Base-by-base conservation (phyloP, 2,329 filamentous ascomycete genomes). In the Keithomyces neogunnii region DNA sequence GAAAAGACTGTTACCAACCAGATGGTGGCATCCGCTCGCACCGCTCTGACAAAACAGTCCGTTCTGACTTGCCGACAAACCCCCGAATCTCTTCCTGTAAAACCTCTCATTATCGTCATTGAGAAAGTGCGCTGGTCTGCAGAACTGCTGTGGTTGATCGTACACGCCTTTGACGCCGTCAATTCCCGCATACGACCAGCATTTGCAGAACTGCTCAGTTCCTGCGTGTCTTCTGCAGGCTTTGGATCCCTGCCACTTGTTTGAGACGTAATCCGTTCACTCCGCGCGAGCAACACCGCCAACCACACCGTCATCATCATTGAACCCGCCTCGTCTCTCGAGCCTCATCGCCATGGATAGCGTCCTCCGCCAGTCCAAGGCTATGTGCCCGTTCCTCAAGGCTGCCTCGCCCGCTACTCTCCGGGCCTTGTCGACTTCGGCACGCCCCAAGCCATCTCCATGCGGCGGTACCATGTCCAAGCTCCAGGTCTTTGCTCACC, bases 311-410 rank as follows among this genome's bases (percentile, higher is more conserved):
- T 7, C 6, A 11, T 35, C 33, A 35, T 35, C 33, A 35, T 35
- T 35, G 33, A 35, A 35, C 19, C 19, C 19, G 19, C 19, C 6
- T 35, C 33, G 33, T 6, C 6, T 35, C 11, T 44, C 30, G 26
- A 44, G 29, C 13, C 1, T 13, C 40, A 30, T 29, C 40, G 2
- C 40, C 40, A 99, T 99, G 93, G 93, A 99, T 78, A 81, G 88
- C 63, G 84, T 96, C 62, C 84, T 97, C 64, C 89, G 89, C 70
- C 91, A 97, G 73, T 96, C 91, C 69, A 90, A 91, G 79, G 84
- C 88, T 67, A 87, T 99, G 85, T 99, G 93, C 74, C 93, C 93
- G 51, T 99, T 99, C 74, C 78, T 99, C 71, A 92, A 91, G 78
- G 89, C 91, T 73, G 92, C 93, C 36, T 92, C 91, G 38, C 89